Evolutionary conservation across 495 filamentous ascomycete species (phyloP), one percentile per base, ranked within the genome.

Genomic region (Aspergillus panamensis): DNA sequence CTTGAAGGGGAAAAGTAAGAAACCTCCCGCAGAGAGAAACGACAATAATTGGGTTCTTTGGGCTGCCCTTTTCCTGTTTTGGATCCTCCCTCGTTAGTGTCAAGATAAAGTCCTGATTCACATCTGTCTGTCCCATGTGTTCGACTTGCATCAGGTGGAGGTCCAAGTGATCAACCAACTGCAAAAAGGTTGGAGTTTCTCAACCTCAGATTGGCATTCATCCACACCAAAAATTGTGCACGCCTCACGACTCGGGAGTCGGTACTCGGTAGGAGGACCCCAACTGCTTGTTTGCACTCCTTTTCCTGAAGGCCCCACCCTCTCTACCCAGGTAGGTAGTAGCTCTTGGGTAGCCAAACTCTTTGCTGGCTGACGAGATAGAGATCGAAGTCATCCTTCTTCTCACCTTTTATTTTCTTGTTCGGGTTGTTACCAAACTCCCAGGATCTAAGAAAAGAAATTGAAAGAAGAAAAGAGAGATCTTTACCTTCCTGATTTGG

Each of bases 91-190:
- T 17, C 39, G 37, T 40, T 21, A 19, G 20, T 43, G 39, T 50
- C 32, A 48, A 57, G 54, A 57, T 57, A 49, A 50, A 51, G 47
- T n/a, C 54, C 45, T 25, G 45, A 42, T 57, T 57, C 31, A 33
- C 30, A 40, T 29, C 32, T 31, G 47, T 49, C 47, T 14, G 29
- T 49, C 13, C 47, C 47, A 31, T 49, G 20, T 31, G 20, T 19
- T 31, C 25, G 13, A 29, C 47, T 29, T 14, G 29, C 29, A 31
- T 30, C 29, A 49, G 31, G 47, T 49, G 47, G 17, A 35, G 47
- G 35, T 19, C 16, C 40, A 40, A 57, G 47, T 42, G 54, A 42
- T 57, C 54, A 45, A 45, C 6, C 54, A 45, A 45, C 13, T 37
- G 30, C 53, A 20, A 56, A 20, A 45, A 20, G 19, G 17, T 19